Evolutionary conservation across 768 basidiomycete species (phyloP).

Genomic region (Lactarius indigo): DNA sequence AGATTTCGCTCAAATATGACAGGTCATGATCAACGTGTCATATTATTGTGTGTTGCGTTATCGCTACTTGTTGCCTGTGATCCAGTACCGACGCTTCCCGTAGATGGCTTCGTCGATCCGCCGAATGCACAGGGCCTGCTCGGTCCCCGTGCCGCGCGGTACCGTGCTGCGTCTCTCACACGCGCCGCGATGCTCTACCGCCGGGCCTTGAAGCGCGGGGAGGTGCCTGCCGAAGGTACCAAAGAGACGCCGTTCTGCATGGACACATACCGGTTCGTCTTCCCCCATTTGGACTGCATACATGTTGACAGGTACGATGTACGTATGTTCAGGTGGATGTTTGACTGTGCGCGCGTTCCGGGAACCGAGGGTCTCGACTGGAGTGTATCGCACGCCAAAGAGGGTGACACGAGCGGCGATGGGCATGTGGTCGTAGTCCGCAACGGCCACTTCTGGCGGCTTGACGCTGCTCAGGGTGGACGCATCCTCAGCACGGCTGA

Average conservation of each 20-base stretch:
- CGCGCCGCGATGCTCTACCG: constrained; percentile 74
- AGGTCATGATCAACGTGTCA: constrained; percentile 89
- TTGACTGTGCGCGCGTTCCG: constrained; percentile 82
- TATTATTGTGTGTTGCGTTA: constrained; percentile 66
- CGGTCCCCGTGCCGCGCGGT: constrained; percentile 35
- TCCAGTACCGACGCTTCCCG: not conserved
- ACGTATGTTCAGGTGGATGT: constrained; percentile 71
- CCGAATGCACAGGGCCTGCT: constrained; percentile 47
- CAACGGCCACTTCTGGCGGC: constrained; percentile 80
- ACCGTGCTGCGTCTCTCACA: constrained; percentile 68
- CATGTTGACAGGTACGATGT: not conserved
- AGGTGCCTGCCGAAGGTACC: constrained; percentile 58
- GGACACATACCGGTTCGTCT: constrained; percentile 73
- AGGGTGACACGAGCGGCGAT: constrained; percentile 52
- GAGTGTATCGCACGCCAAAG: constrained; percentile 62
- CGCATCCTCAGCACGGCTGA: constrained; percentile 61
- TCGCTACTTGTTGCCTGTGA: not conserved
- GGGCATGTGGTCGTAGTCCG: constrained; percentile 86
- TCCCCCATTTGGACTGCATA: not conserved
- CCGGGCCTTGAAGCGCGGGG: constrained; percentile 60
- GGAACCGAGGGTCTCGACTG: constrained; percentile 73
- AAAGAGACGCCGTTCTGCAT: constrained; percentile 76
- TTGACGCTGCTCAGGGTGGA: constrained; percentile 56
- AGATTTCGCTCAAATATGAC: constrained; percentile 4
- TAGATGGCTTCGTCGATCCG: constrained; percentile 75